Conservation (phyloP, 2,329 filamentous ascomycete genomes). For the Exophiala mesophila region DNA sequence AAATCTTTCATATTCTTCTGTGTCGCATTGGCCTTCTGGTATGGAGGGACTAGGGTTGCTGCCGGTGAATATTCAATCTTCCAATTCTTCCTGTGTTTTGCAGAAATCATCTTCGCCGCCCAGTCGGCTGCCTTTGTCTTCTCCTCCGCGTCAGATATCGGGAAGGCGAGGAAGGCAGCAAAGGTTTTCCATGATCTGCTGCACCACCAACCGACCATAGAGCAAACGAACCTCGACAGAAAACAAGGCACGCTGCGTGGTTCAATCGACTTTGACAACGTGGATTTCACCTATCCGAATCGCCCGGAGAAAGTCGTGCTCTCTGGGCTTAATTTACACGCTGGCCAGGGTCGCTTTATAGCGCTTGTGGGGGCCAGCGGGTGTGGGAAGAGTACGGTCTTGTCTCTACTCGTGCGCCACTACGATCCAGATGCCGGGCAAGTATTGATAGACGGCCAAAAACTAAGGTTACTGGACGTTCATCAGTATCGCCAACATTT, state of each 20-base stretch:
- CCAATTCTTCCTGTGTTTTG: constrained; percentile 89
- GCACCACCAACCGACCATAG: constrained; percentile 74
- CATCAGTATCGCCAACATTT: constrained; percentile 79
- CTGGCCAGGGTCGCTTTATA: constrained; percentile 45
- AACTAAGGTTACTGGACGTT: constrained; percentile 75
- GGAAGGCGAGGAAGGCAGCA: constrained; percentile 83
- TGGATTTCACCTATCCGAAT: constrained; percentile 92
- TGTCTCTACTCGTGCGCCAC: constrained; percentile 86
- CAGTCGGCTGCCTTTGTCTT: constrained; percentile 88
- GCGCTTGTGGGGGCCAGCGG: constrained; percentile 91
- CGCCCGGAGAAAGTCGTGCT: constrained; percentile 88
- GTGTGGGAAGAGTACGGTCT: constrained; percentile 91
- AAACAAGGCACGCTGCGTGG: constrained; percentile 64
- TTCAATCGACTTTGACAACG: constrained; percentile 79
- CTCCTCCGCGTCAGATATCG: constrained; percentile 86
- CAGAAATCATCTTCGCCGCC: constrained; percentile 80
- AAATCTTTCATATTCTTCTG: constrained; percentile 80
- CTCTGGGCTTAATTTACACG: constrained; percentile 63
- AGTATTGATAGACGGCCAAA: constrained; percentile 76
- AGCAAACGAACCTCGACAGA: constrained; percentile 71
- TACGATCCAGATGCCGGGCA: constrained; percentile 81
- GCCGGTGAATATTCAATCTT: constrained; percentile 68
- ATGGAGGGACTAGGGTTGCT: constrained; percentile 72
- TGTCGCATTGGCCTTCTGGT: constrained; percentile 89
- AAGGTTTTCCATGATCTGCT: constrained; percentile 75